Base-by-base conservation (phyloP, 805 yeast genomes). In the Saturnispora mendoncae region DNA sequence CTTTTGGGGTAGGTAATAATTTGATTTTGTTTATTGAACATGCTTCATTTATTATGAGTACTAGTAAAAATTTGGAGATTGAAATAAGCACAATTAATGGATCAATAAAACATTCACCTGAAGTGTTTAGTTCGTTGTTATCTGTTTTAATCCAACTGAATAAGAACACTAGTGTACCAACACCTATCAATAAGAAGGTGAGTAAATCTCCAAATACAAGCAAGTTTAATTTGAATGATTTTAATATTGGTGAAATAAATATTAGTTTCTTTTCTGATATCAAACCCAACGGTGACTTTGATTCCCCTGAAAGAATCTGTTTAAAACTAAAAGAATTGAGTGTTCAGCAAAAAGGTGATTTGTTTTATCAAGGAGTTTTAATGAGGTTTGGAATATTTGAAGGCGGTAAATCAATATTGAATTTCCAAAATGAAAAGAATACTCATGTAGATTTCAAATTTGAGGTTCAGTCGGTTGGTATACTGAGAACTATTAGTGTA, bases 401-500 rank as follows among this genome's bases (percentile, higher is more conserved):
- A 17, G 31, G 18, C 9, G 44, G 54, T 19, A 52, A 56, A 10
- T 38, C 44, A 1, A n/a, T 45, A 5, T 38, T 57, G 21, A 38
- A 45, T 24, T 62, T 72, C 43, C 55, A 52, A 20, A 51, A 55
- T n/a, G 39, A 50, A 2, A 18, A 6, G 8, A 37, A 20, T 33
- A 15, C 50, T 1, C 67, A 66, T 31, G 69, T 72, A 6, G 84
- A 78, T 48, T 36, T 78, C 2, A 52, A 79, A 26, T 73, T 78
- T 52, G 83, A 78, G 51, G 43, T 67, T 18, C 65, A 67, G 36
- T 45, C 53, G 7, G 50, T 53, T 12, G 54, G 47, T 9, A 35
- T 38, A 1, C n/a, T 36, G 3, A 46, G 68, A 31, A 54, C 64
- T 15, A 70, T 76, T 2, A 47, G 45, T 0, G 23, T 68, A 0